Evolutionary conservation across 148 eudicot species (phyloP), one percentile per base, ranked within the genome.

Genomic region (Vaccinium myrtillus): DNA sequence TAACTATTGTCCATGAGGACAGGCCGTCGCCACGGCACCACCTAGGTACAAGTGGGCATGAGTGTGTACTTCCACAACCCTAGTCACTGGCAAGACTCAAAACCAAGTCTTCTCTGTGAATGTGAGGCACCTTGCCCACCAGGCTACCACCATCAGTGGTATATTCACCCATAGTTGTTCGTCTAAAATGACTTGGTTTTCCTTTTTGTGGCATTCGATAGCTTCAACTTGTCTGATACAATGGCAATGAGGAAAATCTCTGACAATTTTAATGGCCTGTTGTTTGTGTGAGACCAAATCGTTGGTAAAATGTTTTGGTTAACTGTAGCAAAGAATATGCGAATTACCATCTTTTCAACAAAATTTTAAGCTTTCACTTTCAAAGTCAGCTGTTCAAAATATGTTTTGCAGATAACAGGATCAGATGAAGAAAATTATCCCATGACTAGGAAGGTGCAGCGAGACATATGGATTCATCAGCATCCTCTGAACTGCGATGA

Each of bases 391-490:
- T 9, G 11, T 27, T 15, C 32, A 4, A 8, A 50, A 16, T 5
- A 19, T 16, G 21, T 58, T 59, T 76, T 18, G 73, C 86, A 96
- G 98, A 75, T 96, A 32, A 84, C 76, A 6, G 99, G 99, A 81
- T 94, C 99, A 9, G 95, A 97, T 86, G 95, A 92, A 85, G 99
- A 97, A 83, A 97, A 97, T 75, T 97, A 94, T 86, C 99, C 99
- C 1, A 87, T 95, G 25, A 95, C 99, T n/a, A 93, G 99, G 88
- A 89, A 91, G 87, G 99, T 93, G 75, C 99, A 97, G 56, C 89
- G 95, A 32, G 98, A 97, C 82, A 84, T 97, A 86, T 97, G 99
- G 99, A 87, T 94, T n/a, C 94, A 95, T 85, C 99, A 97, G 88
- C 99, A 97, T 71, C 99, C 99, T 0, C 43, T 50, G 49, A 88